Conservation (phyloP, 1,139 yeast species). For the Suhomyces ambrosiae region DNA sequence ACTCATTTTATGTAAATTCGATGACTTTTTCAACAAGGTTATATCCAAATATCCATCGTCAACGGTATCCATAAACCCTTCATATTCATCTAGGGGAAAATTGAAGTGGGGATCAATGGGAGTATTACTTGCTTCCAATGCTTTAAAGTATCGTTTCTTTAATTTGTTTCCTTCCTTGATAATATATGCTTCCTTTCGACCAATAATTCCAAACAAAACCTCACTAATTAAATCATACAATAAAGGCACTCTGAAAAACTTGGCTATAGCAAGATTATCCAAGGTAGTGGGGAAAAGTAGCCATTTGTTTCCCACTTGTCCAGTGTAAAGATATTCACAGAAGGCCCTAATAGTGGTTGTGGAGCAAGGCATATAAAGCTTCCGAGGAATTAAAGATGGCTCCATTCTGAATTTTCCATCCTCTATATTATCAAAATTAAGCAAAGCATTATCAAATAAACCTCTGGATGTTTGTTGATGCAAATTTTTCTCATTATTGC, state of each 20-base stretch:
- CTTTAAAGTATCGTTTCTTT: constrained; percentile 31
- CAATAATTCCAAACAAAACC: constrained; percentile 66
- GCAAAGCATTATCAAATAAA: constrained; percentile 32
- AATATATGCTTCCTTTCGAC: constrained; percentile 60
- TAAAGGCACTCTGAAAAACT: constrained; percentile 65
- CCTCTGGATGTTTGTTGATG: constrained; percentile 6
- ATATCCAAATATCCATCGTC: constrained; percentile 68
- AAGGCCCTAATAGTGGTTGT: constrained; percentile 64
- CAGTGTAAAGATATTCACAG: constrained; percentile 73
- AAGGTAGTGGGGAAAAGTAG: constrained; percentile 63
- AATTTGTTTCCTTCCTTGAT: constrained; percentile 43
- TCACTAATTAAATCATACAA: constrained; percentile 69
- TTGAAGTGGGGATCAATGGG: constrained; percentile 27
- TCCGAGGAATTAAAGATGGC: constrained; percentile 65
- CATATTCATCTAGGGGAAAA: constrained; percentile 49
- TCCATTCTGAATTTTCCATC: constrained; percentile 46
- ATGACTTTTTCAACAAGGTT: constrained; percentile 49
- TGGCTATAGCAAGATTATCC: constrained; percentile 63
- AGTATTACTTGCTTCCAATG: constrained; percentile 29
- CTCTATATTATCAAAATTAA: constrained; percentile 41
- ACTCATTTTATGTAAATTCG: constrained; percentile 29
- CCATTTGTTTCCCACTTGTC: constrained; percentile 79
- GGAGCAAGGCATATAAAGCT: constrained; percentile 66
- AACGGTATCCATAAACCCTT: constrained; percentile 48
- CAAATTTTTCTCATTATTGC: too few relatives aligned